phyloP scores from a whole-genome alignment of 495 filamentous ascomycete species.

The Penicillium coprophilum region DNA sequence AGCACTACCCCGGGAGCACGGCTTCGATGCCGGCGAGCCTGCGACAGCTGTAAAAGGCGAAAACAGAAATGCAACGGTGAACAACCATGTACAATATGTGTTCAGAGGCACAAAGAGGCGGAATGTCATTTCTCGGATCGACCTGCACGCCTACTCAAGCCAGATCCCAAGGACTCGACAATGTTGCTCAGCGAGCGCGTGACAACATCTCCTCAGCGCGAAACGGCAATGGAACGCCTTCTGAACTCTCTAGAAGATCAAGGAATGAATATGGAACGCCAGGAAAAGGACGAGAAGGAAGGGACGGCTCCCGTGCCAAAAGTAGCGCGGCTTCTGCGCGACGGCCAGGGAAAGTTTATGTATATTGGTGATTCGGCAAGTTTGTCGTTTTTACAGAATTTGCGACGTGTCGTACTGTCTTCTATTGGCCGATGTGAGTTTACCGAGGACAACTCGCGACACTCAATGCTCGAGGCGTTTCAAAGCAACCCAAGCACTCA shows the following conservation, averaged over 20 bases:
- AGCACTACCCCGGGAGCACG: conserved; percentile 37
- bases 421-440: conserved; percentile 65
- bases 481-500: conserved; percentile 41
- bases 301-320: conserved; percentile 44
- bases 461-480: conserved; percentile 65
- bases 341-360: conserved; percentile 55
- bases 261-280: conserved; percentile 36
- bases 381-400: conserved; percentile 67
- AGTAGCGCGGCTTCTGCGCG: conserved; percentile 53
- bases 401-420: conserved; percentile 69
- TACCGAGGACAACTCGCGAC: conserved; percentile 65
- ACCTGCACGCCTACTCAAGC: conserved; percentile 41
- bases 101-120: conserved; percentile 53
- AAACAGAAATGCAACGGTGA: conserved; percentile 80
- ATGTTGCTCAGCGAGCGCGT: conserved; percentile 44
- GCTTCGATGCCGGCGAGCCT: conserved; percentile 53
- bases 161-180: conserved; percentile 34
- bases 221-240: conserved; percentile 43
- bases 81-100: conserved; percentile 67
- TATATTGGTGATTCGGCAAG: conserved; percentile 75
- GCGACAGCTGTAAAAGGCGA: conserved; percentile 74
- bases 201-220: conserved; percentile 34
- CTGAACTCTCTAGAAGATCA: conserved; percentile 42
- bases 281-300: conserved; percentile 39
- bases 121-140: conserved; percentile 49